These are phyloP conservation scores for Nicotiana tabacum DNA, from an alignment of 257 asterid genomes.

Conservation along the genomic window DNA sequence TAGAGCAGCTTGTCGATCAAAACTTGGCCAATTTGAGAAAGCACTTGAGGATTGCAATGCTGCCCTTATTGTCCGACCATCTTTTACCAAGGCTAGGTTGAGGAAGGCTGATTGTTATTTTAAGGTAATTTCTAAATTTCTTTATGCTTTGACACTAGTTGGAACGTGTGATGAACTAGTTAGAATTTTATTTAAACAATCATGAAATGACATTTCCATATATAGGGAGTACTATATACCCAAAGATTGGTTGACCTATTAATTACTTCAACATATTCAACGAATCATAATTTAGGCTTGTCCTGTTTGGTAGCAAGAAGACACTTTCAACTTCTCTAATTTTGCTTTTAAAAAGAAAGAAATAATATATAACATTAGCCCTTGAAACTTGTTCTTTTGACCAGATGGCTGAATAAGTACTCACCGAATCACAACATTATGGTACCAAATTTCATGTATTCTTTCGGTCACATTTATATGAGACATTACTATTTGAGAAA, in stretches of 20 bases:
- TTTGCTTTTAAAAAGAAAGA: background rate
- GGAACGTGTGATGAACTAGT: background rate
- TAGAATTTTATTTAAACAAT: background rate
- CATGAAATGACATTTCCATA: background rate
- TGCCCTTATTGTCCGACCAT: slow-evolving; percentile 50
- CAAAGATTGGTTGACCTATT: background rate
- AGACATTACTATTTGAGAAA: background rate
- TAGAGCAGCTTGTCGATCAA: slow-evolving; percentile 66
- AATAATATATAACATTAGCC: background rate
- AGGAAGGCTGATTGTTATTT: slow-evolving; percentile 61
- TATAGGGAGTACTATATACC: background rate
- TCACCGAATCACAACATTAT: background rate
- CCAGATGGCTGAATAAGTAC: background rate
- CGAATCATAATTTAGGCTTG: background rate
- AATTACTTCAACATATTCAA: background rate
- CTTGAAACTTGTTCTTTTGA: too few relatives aligned
- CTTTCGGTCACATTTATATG: background rate
- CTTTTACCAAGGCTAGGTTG: slow-evolving; percentile 60
- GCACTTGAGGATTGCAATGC: slow-evolving; percentile 69
- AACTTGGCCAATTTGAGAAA: slow-evolving; percentile 51
- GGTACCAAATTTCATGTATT: background rate
- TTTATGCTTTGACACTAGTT: background rate
- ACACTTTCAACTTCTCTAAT: background rate
- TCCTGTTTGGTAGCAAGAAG: background rate
- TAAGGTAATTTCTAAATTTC: slow-evolving; percentile 37